phyloP scores from a whole-genome alignment of 164 flowering plant genomes.

The Houttuynia cordata region DNA sequence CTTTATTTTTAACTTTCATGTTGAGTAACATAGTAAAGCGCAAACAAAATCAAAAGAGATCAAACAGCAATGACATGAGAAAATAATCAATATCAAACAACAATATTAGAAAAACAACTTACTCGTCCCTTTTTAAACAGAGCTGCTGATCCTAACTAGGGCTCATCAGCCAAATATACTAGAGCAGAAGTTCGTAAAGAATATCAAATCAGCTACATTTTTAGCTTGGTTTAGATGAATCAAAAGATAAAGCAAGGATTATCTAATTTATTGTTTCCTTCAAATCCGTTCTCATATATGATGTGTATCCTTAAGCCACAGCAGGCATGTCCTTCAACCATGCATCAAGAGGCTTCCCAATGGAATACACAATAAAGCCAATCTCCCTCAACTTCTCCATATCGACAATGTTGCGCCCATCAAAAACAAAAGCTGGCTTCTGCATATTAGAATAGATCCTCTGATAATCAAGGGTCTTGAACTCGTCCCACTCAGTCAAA shows the following conservation, averaged over 20 bases:
- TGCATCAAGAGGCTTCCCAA: conserved; percentile 66
- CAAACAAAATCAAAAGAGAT: background rate
- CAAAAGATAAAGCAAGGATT: background rate
- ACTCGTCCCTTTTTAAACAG: background rate
- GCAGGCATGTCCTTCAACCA: conserved; percentile 71
- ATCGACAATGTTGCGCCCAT: conserved; percentile 50
- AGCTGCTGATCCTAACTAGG: background rate
- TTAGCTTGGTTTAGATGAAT: background rate
- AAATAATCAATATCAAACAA: background rate
- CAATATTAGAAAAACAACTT: background rate
- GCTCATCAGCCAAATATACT: background rate
- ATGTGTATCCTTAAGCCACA: conserved; percentile 1
- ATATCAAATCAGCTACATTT: background rate
- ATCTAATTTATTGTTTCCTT: background rate
- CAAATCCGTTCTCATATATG: background rate
- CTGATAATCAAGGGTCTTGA: conserved; percentile 49
- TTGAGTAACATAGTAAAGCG: background rate
- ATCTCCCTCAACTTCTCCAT: conserved; percentile 47
- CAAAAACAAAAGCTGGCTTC: conserved; percentile 72
- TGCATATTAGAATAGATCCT: conserved; percentile 53
- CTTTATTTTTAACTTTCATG: background rate
- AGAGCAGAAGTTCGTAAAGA: background rate
- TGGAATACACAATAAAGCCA: conserved; percentile 62
- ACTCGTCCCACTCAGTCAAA: conserved; percentile 80
- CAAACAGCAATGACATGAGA: background rate